Base-by-base conservation (phyloP, 345 rosid species). In the Arabidopsis suecica region DNA sequence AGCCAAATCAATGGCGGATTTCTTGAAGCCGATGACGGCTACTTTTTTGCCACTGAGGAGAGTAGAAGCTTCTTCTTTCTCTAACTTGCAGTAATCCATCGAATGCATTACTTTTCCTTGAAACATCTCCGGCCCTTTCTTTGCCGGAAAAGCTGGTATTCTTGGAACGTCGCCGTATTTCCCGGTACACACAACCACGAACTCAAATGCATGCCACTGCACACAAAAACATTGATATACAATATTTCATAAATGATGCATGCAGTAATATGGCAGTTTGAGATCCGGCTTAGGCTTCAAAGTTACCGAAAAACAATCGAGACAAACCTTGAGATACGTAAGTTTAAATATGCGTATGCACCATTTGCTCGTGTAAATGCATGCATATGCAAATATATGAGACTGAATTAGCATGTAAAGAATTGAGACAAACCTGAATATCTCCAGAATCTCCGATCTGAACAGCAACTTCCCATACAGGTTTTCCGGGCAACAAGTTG, bases 1-100 rank as follows among this genome's bases (percentile, higher is more conserved):
- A 61, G 98, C 97, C 76, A 93, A 84, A 85, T 93, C 98, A 16
- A 93, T 93, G 65, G 85, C 98, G 3, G 98, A 93, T 84, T 93
- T 93, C 72, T 83, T 93, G 85, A 64, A 93, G 57, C 98, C 98
- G 16, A 89, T 77, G 53, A 93, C 84, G 0, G 78, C 91, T 3
- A 91, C 90, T 65, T 88, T 91, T 68, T 87, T 93, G 34, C 84
- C 88, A 45, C 64, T 75, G 32, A 89, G 89, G 11, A 93, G 84
- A 51, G 76, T 61, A 61, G 78, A 50, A 64, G 95, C 82, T 32
- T 82, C 88, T 76, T 86, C 90, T 76, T 83, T 86, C 77, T 84
- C 90, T 20, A 93, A 82, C 65, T 89, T 91, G 86, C 93, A 91
- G 83, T 93, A 93, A 68, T 93, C 97, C 47, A 91, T 60, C 0